phyloP scores from a whole-genome alignment of 768 basidiomycete species.

The Leucogyrophana mollusca region DNA sequence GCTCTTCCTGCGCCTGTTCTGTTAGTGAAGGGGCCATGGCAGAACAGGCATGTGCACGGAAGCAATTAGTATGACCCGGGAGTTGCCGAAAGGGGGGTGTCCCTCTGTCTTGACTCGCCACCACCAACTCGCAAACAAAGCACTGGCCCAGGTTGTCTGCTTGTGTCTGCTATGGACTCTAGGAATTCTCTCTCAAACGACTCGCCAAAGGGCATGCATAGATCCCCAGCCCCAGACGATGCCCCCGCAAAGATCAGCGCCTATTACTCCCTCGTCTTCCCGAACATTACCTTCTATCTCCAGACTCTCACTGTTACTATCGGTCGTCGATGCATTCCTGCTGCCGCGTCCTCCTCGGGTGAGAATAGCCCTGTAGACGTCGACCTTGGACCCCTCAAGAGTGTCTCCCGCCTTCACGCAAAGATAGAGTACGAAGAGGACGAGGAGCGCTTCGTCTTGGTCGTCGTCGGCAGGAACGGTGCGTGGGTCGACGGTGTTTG shows the following conservation, averaged over 20 bases:
- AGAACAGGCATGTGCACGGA: constrained; percentile 2
- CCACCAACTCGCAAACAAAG: too few species aligned
- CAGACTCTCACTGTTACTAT: constrained; percentile 94
- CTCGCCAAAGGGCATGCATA: neutral
- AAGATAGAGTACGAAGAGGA: constrained; percentile 93
- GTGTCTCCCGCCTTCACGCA: constrained; percentile 95
- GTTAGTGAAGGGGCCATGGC: constrained; percentile 10
- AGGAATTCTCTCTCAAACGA: too few species aligned
- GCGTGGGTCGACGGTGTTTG: constrained; percentile 99
- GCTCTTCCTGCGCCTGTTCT: constrained; percentile 42
- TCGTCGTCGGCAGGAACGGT: constrained; percentile 94
- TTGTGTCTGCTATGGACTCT: too few species aligned
- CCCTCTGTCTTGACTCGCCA: too few species aligned
- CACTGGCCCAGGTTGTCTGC: too few species aligned
- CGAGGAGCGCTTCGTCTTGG: constrained; percentile 82
- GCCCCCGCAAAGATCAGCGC: constrained; percentile 81
- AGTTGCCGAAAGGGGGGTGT: too few species aligned
- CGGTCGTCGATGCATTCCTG: constrained; percentile 79
- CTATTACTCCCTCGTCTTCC: constrained; percentile 92
- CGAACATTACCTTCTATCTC: constrained; percentile 94
- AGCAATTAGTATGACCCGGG: too few species aligned
- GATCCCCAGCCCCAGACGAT: constrained; percentile 10
- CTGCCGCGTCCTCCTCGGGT: constrained; percentile 51
- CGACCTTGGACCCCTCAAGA: constrained; percentile 95
- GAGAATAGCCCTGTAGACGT: constrained; percentile 67